Base-by-base conservation (phyloP, 176 grass and related monocot species). In the Carex pumila region DNA sequence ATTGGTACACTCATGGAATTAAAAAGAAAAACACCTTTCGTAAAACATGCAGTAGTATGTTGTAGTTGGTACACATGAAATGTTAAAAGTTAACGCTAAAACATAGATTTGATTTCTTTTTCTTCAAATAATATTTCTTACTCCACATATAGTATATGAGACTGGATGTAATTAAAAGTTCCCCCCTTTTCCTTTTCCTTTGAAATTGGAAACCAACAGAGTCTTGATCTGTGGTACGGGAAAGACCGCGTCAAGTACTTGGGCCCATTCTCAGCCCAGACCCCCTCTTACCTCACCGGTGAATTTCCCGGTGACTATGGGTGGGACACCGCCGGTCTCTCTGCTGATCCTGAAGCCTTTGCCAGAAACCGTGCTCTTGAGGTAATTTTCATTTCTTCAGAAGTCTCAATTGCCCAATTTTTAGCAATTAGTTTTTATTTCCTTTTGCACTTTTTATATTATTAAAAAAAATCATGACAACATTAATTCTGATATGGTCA, bases 261-360 rank as follows among this genome's bases (percentile, higher is more conserved):
- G 79, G 95, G 95, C 31, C 95, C 95, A 1, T 94, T 97, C 90
- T 97, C 95, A 3, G 95, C 92, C 4, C 90, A 93, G 87, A 94
- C 95, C 6, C 95, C 95, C 47, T 91, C 92, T 0, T 97, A 97
- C 89, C 92, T 97, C 3, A 92, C 72, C 11, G 95, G 95, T 47
- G 95, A 97, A 83, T 97, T 94, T 84, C 90, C 95, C 7, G 95
- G 95, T 18, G 95, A 97, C 84, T 97, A 97, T 70, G 95, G 92
- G 9, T 97, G 95, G 95, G 95, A 97, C 87, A 97, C 95, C 0
- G 95, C 95, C 0, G 92, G 95, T 17, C 92, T 97, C 1, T 97
- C 95, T 21, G 95, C 95, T 2, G 95, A 97, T 85, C 95, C 95
- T 22, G 95, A 94, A 86, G 92, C 95, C 55, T 97, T 97, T 61